These are phyloP conservation scores for Metahyphopichia silvanorum DNA, from an alignment of 805 yeast species.

Conservation along the genomic window DNA sequence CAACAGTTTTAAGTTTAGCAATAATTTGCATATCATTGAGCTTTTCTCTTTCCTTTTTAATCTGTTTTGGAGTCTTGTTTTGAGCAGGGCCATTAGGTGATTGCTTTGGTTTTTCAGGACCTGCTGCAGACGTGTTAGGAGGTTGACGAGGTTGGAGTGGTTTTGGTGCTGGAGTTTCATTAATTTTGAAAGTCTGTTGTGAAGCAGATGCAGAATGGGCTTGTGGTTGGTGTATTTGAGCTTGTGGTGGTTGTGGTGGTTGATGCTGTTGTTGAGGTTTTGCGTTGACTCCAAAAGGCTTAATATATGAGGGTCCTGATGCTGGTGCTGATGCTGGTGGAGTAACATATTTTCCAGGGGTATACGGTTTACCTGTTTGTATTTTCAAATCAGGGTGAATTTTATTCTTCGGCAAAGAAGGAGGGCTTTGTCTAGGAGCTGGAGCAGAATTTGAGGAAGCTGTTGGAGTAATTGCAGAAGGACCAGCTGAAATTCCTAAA, in stretches of 20 bases:
- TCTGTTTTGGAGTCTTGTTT: constrained; percentile 35
- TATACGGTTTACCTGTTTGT: constrained; percentile 20
- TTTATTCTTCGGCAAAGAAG: constrained; percentile 8
- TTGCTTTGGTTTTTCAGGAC: constrained; percentile 4
- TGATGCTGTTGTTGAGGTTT: constrained; percentile 24
- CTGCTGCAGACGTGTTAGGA: background rate
- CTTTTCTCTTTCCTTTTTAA: constrained; percentile 39
- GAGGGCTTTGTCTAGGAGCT: constrained; percentile 3
- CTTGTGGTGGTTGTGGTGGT: constrained; percentile 12
- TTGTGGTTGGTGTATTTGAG: constrained; percentile 6
- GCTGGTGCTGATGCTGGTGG: constrained; percentile 15
- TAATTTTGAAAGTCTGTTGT: too few species aligned
- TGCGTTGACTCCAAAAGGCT: constrained; percentile 16
- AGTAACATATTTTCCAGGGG: constrained; percentile 22
- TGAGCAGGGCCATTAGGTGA: constrained; percentile 7
- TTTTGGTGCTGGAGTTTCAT: constrained; percentile 22
- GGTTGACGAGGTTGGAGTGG: constrained; percentile 21
- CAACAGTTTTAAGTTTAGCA: constrained; percentile 78
- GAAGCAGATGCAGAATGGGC: background rate
- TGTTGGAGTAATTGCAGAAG: constrained; percentile 11
- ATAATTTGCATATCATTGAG: constrained; percentile 86
- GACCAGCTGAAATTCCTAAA: constrained; percentile 19
- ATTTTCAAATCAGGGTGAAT: constrained; percentile 33
- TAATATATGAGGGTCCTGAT: constrained; percentile 10
- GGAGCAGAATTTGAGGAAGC: constrained; percentile 11